Evolutionary conservation across 768 basidiomycete species (phyloP), one percentile per base, ranked within the genome.

Genomic region (Astraeus odoratus): DNA sequence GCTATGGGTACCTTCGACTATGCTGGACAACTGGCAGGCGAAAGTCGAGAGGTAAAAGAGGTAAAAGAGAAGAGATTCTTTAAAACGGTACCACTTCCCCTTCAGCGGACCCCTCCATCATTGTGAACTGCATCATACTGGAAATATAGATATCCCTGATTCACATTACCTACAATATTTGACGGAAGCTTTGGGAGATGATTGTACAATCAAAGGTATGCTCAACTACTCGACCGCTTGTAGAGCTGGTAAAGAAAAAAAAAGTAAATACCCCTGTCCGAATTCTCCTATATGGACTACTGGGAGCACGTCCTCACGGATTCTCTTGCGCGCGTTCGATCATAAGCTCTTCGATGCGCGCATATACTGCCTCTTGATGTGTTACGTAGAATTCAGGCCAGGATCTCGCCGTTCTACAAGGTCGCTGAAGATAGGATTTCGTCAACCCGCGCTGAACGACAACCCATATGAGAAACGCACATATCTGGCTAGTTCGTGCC

Each of bases 1-100:
- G 73, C 81, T 5, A 78, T 92, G 61, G 94, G 90, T 13, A 77
- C 80, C 31, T 88, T 84, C 59, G 86, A 92, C 55, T 85, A 84
- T 51, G 77, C 83, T 19, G 88, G 91, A 43, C 71, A 80, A 54
- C 64, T 84, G 46, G 57, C 66, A 9, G 78, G 79, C 33, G 70
- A 73, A 40, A 54, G 65, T 4, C 63, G 64, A 41, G 67, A 72
- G 37, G 61, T 66, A 43, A 64, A 69, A 55, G 88, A 90, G 58
- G 87, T 88, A 64, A 78, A 73, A 51, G 76, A 86, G 57, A 77
- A 71, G 66, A 75, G 70, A 31, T 95, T 96, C 69, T 95, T 95
- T 75, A 95, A 94, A 66, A 74, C 81, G 50, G 62, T 63, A 38
- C 71, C 69, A 24, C 67, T 72, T 52, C 63, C 68, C 37, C 58